Evolutionary conservation across 306 rosid genomes (phyloP).

Genomic region (Gynostemma pentaphyllum): DNA sequence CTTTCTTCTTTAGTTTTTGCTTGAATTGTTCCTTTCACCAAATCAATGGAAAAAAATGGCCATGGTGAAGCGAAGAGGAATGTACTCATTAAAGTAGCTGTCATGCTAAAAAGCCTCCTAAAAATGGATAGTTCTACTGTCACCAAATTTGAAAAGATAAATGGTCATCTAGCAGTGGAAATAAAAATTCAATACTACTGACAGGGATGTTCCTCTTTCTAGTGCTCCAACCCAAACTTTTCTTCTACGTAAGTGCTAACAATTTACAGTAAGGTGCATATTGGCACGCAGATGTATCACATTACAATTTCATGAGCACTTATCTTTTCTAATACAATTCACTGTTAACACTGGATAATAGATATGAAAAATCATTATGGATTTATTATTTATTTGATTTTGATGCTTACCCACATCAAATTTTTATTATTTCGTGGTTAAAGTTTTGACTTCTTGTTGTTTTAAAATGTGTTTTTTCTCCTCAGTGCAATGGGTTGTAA

Average conservation of each 20-base stretch:
- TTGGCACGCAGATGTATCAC: neutral
- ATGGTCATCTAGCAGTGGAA: neutral
- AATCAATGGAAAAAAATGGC: no score
- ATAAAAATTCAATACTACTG: neutral
- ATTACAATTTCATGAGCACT: neutral
- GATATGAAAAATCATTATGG: neutral
- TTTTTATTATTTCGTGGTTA: neutral
- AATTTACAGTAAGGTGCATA: neutral
- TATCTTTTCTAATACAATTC: neutral
- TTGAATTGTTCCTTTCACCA: no score
- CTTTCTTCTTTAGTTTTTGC: no score
- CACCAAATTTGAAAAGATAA: no score
- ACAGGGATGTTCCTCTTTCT: neutral
- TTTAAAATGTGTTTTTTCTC: neutral
- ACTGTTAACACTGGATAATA: no score
- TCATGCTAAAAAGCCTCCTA: no score
- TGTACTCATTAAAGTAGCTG: no score
- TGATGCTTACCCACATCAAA: neutral
- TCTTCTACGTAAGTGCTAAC: neutral
- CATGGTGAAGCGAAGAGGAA: no score
- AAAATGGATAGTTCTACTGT: no score
- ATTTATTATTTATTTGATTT: neutral
- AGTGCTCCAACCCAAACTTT: neutral
- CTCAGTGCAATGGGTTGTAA: conserved; percentile 88
- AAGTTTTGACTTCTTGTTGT: neutral